A percentile compares a stretch with the other conserved stretches of the same genome.
phyloP scores from a whole-genome alignment of 345 rosid genomes.

The Cardamine resedifolia region DNA sequence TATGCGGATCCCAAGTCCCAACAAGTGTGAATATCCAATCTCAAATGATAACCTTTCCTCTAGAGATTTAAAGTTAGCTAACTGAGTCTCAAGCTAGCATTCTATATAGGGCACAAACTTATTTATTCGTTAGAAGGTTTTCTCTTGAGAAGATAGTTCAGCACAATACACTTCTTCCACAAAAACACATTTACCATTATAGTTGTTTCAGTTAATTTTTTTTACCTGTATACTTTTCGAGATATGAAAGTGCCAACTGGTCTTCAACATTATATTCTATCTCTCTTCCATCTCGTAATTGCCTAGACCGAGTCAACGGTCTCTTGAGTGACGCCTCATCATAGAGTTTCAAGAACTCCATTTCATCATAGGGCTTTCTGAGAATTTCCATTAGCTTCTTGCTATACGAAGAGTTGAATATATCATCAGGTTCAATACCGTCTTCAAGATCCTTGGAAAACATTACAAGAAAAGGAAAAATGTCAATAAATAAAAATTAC shows the following conservation, averaged over 20 bases:
- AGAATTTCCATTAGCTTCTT: slow-evolving; percentile 49
- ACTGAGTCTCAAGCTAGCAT: neutral
- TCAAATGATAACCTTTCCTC: no score
- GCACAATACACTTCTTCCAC: neutral
- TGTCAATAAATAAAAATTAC: neutral
- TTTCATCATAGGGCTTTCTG: slow-evolving; percentile 46
- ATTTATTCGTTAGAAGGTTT: neutral
- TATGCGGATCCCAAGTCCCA: neutral
- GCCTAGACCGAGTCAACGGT: slow-evolving; percentile 22
- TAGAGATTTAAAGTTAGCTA: neutral
- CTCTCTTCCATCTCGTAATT: slow-evolving; percentile 44
- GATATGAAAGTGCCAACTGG: slow-evolving; percentile 45
- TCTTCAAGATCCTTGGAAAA: slow-evolving; percentile 36
- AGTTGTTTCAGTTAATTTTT: slow-evolving; percentile 10
- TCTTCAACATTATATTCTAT: slow-evolving; percentile 11
- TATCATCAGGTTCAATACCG: slow-evolving; percentile 22
- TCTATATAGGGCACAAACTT: neutral
- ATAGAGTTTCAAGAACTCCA: slow-evolving; percentile 42
- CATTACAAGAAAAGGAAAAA: neutral
- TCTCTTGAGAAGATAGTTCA: slow-evolving; percentile 4
- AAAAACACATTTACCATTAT: slow-evolving; percentile 11
- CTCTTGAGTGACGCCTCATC: slow-evolving; percentile 26
- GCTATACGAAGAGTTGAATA: slow-evolving; percentile 45
- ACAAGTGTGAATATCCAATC: slow-evolving; percentile 11
- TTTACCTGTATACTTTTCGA: slow-evolving; percentile 54